Evolutionary conservation across 2,329 filamentous ascomycete species (phyloP).

Genomic region (Plectosphaerella sp.): DNA sequence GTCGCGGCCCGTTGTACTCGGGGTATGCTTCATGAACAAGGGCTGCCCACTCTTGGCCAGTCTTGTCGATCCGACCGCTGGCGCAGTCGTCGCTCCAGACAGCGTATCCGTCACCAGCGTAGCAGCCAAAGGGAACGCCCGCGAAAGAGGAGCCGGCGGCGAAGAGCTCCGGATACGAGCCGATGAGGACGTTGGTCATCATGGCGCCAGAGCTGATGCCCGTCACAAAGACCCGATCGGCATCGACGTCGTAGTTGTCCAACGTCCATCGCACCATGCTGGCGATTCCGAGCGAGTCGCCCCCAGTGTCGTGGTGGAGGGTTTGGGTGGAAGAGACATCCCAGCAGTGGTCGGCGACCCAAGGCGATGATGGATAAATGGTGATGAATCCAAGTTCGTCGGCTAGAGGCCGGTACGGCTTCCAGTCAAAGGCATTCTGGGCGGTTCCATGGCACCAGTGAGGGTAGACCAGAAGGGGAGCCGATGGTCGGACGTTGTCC

Average conservation of each 20-base stretch:
- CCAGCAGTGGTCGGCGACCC: conserved; percentile 47
- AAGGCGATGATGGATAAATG: conserved; percentile 34
- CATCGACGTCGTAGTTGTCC: conserved; percentile 38
- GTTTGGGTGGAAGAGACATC: conserved; percentile 49
- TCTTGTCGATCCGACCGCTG: conserved; percentile 36
- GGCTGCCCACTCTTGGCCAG: conserved; percentile 25
- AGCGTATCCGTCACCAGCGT: conserved; percentile 31
- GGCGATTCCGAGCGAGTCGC: conserved; percentile 46
- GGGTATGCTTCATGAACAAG: conserved; percentile 40
- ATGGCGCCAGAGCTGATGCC: conserved; percentile 49
- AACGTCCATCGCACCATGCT: conserved; percentile 50
- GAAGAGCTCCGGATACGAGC: conserved; percentile 48
- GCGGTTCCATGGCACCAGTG: conserved; percentile 56
- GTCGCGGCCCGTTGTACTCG: conserved; percentile 43
- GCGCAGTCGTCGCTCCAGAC: conserved; percentile 51
- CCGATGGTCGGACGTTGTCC: conserved; percentile 32
- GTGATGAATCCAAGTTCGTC: conserved; percentile 49
- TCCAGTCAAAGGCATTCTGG: conserved; percentile 40
- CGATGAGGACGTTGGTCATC: conserved; percentile 51
- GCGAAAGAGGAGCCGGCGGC: conserved; percentile 42
- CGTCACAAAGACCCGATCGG: conserved; percentile 43
- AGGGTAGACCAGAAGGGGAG: conserved; percentile 49
- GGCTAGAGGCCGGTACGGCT: conserved; percentile 49
- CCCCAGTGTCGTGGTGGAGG: conserved; percentile 43
- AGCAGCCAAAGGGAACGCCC: conserved; percentile 37